phyloP scores from a whole-genome alignment of 768 basidiomycete genomes.

The Cystobasidium tubakii region DNA sequence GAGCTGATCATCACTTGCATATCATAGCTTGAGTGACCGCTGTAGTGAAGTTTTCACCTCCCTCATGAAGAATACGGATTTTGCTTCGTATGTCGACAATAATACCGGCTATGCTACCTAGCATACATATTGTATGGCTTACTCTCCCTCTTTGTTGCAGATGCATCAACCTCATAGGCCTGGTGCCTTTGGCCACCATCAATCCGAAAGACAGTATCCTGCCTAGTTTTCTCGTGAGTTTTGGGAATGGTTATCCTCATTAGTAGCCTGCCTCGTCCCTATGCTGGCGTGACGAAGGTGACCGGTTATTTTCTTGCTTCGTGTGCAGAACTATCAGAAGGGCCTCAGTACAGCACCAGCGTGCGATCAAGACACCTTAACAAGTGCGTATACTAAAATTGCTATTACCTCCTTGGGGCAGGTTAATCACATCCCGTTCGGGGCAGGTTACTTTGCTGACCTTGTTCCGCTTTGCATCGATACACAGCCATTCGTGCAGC shows the following conservation, averaged over 20 bases:
- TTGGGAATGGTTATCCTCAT: too few species aligned
- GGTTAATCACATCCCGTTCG: too few species aligned
- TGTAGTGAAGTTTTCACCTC: neutral
- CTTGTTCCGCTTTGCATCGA: neutral
- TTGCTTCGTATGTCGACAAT: neutral
- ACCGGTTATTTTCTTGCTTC: too few species aligned
- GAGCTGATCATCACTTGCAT: too few species aligned
- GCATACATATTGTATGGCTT: neutral
- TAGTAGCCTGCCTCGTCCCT: too few species aligned
- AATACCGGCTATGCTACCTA: too few species aligned
- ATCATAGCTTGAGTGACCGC: neutral
- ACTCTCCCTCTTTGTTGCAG: neutral
- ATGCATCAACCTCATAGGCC: constrained; percentile 3
- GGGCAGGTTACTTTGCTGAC: too few species aligned
- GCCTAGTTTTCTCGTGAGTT: neutral
- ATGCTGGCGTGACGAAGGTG: too few species aligned
- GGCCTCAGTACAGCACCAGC: neutral
- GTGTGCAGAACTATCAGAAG: neutral
- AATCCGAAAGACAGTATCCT: neutral
- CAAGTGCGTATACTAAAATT: neutral
- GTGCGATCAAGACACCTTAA: neutral
- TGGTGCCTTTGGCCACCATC: neutral
- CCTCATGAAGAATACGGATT: neutral
- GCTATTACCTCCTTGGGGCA: too few species aligned
- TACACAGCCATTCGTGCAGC: neutral